Percentiles rank a stretch among this genome's conserved stretches.
Conservation (phyloP, 768 basidiomycete genomes). For the Psilocybe tampanensis region DNA sequence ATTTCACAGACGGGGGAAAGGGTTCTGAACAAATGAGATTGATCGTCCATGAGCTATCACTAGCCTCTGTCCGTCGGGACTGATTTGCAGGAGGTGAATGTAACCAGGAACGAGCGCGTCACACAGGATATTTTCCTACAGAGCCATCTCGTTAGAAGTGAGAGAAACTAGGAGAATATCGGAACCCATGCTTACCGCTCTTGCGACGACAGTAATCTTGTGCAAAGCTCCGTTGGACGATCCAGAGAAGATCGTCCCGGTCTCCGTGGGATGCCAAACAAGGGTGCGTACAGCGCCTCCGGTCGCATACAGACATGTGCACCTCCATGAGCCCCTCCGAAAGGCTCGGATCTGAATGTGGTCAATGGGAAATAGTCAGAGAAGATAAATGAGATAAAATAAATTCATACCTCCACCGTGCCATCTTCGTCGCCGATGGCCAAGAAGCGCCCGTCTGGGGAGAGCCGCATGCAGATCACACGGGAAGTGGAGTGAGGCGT, state of each 20-base stretch:
- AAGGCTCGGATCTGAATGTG: neutral
- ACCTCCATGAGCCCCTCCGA: neutral
- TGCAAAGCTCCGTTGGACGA: neutral
- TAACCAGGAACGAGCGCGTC: neutral
- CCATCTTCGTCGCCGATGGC: slow-evolving; percentile 4
- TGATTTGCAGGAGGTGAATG: neutral
- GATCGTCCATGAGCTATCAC: neutral
- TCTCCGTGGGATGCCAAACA: slow-evolving; percentile 3
- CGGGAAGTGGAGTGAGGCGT: neutral
- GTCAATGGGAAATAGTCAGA: neutral
- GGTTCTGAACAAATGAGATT: neutral
- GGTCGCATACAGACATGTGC: neutral
- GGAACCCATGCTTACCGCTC: slow-evolving; percentile 4
- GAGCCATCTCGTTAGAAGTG: too few relatives aligned
- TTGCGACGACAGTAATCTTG: neutral
- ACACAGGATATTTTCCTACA: neutral
- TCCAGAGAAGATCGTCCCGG: neutral
- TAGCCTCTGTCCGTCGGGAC: neutral
- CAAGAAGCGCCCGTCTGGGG: neutral
- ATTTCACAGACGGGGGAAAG: slow-evolving; percentile 2
- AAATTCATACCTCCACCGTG: neutral
- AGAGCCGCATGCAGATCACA: neutral
- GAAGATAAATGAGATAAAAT: neutral
- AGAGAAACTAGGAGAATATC: too few relatives aligned
- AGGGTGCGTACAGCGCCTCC: slow-evolving; percentile 1